Conservation (phyloP, 768 basidiomycete genomes). For the Leccinum truebloodii region DNA sequence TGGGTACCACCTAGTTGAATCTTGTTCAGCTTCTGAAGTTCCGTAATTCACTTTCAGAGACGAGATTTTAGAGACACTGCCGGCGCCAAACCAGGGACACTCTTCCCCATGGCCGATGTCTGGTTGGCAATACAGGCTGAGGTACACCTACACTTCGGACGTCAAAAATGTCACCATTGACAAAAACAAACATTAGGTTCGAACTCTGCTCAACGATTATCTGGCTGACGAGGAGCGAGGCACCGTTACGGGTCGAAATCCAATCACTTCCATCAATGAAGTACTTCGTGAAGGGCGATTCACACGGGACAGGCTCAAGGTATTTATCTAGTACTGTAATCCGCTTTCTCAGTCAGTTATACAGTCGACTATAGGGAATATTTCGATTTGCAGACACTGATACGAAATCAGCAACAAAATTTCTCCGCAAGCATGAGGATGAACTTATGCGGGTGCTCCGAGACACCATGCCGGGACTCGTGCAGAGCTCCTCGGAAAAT, state of each 20-base stretch:
- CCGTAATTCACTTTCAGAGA: constrained; percentile 48
- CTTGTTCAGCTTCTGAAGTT: not conserved
- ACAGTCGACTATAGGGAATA: constrained; percentile 54
- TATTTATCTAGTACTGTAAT: constrained; percentile 26
- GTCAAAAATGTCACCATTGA: constrained; percentile 8
- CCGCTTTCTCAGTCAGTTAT: not conserved
- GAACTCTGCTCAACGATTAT: constrained; percentile 83
- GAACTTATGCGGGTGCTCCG: constrained; percentile 80
- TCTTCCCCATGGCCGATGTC: constrained; percentile 84
- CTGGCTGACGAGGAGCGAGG: constrained; percentile 90
- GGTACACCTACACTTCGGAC: constrained; percentile 42
- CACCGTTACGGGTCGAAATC: constrained; percentile 75
- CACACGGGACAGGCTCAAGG: constrained; percentile 78
- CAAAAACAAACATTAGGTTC: constrained; percentile 53
- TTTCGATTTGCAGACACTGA: constrained; percentile 95
- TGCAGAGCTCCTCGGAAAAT: constrained; percentile 66
- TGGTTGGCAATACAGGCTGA: constrained; percentile 90
- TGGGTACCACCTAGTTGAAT: constrained; percentile 42
- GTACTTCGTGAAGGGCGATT: constrained; percentile 83
- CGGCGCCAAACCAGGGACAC: constrained; percentile 68
- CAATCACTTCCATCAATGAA: constrained; percentile 92
- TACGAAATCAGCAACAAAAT: constrained; percentile 62
- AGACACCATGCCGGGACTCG: constrained; percentile 93
- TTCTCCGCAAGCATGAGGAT: constrained; percentile 78
- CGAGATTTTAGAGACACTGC: constrained; percentile 90